Conservation (phyloP, 371 early-diverging fungal genomes). For the Rhizopus stolonifer region DNA sequence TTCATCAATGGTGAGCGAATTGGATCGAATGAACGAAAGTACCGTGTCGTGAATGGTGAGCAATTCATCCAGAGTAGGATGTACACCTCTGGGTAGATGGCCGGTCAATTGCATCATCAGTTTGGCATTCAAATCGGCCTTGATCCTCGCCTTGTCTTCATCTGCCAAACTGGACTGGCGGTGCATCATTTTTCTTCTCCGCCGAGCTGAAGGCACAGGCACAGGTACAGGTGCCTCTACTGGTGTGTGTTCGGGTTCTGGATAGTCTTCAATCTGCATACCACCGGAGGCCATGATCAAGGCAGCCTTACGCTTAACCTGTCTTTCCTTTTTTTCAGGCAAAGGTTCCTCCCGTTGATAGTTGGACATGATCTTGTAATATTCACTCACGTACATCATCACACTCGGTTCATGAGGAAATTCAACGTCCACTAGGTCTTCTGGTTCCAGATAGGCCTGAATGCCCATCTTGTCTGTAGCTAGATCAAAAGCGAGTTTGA, state of each 20-base stretch:
- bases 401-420: slow-evolving; percentile 49
- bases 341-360: slow-evolving; percentile 22
- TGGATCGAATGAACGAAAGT: slow-evolving; percentile 38
- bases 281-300: slow-evolving; percentile 36
- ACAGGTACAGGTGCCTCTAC: slow-evolving; percentile 35
- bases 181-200: slow-evolving; percentile 28
- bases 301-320: slow-evolving; percentile 28
- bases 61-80: slow-evolving; percentile 41
- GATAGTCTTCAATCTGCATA: neutral
- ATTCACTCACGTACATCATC: slow-evolving; percentile 54
- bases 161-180: slow-evolving; percentile 40
- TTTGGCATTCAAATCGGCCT: slow-evolving; percentile 41
- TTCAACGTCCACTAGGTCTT: slow-evolving; percentile 49
- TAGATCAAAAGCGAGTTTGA: slow-evolving; percentile 36
- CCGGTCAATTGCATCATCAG: slow-evolving; percentile 49
- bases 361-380: slow-evolving; percentile 46
- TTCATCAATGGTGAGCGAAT: slow-evolving; percentile 39
- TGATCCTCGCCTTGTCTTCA: slow-evolving; percentile 46
- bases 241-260: neutral
- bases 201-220: slow-evolving; percentile 35
- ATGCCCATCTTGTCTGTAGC: slow-evolving; percentile 40
- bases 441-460: slow-evolving; percentile 45
- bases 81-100: slow-evolving; percentile 46
- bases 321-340: slow-evolving; percentile 17
- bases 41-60: slow-evolving; percentile 44